phyloP scores from a whole-genome alignment of 1,139 yeast species.

The Kodamaea suecica region DNA sequence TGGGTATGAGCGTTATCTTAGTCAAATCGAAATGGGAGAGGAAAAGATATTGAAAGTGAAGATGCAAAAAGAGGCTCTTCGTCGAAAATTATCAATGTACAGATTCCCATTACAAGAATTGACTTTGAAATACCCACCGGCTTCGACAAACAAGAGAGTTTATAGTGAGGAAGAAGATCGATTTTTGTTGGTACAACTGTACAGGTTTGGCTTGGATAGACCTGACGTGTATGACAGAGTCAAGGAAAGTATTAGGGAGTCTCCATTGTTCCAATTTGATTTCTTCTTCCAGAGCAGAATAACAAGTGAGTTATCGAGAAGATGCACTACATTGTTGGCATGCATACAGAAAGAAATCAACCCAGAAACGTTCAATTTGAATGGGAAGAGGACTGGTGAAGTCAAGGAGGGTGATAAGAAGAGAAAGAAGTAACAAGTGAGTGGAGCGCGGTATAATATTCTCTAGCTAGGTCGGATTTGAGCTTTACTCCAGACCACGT shows the following conservation, averaged over 20 bases:
- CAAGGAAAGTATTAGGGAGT: constrained; percentile 56
- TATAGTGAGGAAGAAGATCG: constrained; percentile 76
- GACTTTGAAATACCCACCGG: constrained; percentile 58
- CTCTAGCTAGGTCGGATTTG: too few relatives aligned
- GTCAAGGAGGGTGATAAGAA: constrained; percentile 7
- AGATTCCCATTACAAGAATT: constrained; percentile 65
- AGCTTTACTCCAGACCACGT: too few relatives aligned
- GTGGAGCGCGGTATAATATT: too few relatives aligned
- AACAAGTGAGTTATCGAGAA: constrained; percentile 59
- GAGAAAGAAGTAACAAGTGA: constrained; percentile 11
- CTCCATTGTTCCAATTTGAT: constrained; percentile 65
- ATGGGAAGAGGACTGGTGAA: constrained; percentile 18
- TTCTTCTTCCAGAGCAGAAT: constrained; percentile 70
- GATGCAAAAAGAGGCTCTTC: constrained; percentile 63
- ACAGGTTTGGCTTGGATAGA: constrained; percentile 63
- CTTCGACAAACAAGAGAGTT: constrained; percentile 52
- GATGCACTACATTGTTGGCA: constrained; percentile 63
- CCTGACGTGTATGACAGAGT: constrained; percentile 64
- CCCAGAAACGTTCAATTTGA: constrained; percentile 14
- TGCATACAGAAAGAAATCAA: constrained; percentile 61
- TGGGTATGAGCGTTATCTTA: constrained; percentile 65
- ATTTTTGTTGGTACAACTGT: constrained; percentile 61
- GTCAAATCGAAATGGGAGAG: constrained; percentile 74
- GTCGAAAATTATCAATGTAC: constrained; percentile 60
- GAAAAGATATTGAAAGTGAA: constrained; percentile 58